Evolutionary conservation across 2,329 filamentous ascomycete species (phyloP), one percentile per base, ranked within the genome.

Genomic region (Stemphylium vesicarium): DNA sequence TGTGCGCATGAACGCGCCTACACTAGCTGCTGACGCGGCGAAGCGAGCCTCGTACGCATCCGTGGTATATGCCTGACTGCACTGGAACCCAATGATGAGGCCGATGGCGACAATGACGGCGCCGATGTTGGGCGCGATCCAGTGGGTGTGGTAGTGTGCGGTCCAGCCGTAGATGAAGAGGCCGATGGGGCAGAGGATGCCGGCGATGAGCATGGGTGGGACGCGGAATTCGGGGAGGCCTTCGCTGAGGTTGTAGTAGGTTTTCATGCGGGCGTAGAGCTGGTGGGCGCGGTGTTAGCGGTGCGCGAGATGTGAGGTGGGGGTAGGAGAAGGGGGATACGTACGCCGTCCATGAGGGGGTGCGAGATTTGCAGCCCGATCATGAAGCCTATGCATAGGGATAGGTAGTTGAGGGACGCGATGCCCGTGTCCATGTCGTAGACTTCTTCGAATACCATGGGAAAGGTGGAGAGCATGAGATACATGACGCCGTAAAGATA

Each of bases 401-500:
- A 84, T 29, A 88, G 79, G 67, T 88, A 88, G 68, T 88, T 86
- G 3, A 89, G 71, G 1, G 85, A 85, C 24, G 82, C 84, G 22
- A 83, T 82, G 35, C 82, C 82, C 16, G 81, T 76, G 0, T 80
- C 79, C 63, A 87, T 80, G 49, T 79, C 68, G 61, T 90, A 90
- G 11, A 78, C 72, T 0, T 71, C 61, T 6, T 75, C 79, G 81
- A 85, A 89, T 0, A 90, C 75, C 0, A 72, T 65, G 0, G 87
- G 82, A 56, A 87, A 88, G 2, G 82, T 87, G 0, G 84, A 82
- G 1, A 89, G 80, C n/a, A 86, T 77, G 10, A 89, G 81, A 51
- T 88, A 89, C 64, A 88, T 81, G 2, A 86, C 71, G 0, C 86
- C 86, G 57, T 87, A 88, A 32, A 83, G 73, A 60, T 84, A 83